phyloP scores from a whole-genome alignment of 257 asterid genomes.

The Buddleja alternifolia region DNA sequence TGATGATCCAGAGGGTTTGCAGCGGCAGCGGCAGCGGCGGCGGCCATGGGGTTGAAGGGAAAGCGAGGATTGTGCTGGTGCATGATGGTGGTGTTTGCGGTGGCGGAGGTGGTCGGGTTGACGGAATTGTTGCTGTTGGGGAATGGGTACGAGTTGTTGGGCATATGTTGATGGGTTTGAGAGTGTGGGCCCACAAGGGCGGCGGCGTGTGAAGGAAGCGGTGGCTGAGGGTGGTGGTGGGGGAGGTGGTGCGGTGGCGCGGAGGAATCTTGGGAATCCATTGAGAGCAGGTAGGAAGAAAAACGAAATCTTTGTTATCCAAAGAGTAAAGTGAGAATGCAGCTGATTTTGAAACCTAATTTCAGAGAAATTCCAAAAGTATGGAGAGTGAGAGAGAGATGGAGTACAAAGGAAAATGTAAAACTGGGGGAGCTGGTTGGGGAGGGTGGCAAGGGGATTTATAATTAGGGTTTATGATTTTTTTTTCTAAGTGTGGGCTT shows the following conservation, averaged over 20 bases:
- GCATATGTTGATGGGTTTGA: conserved; percentile 39
- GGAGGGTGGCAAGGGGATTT: conserved; percentile 25
- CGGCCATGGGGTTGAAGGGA: conserved; percentile 55
- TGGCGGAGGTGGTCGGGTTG: conserved; percentile 36
- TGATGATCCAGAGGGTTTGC: conserved; percentile 46
- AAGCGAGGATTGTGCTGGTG: conserved; percentile 61
- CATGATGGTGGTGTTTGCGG: conserved; percentile 30
- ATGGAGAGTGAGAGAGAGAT: too few relatives aligned
- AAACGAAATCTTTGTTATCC: not conserved
- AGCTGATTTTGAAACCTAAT: conserved; percentile 3
- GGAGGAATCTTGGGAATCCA: conserved; percentile 57
- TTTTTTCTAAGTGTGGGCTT: not conserved
- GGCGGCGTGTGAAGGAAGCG: conserved; percentile 36
- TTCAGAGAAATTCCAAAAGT: not conserved
- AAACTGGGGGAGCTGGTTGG: not conserved
- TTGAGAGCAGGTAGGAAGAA: conserved; percentile 11
- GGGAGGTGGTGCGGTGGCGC: conserved; percentile 34
- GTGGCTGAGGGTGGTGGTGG: conserved; percentile 47
- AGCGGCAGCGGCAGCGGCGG: conserved; percentile 22
- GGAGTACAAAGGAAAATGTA: not conserved
- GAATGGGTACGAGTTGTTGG: conserved; percentile 47
- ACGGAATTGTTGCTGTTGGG: conserved; percentile 43
- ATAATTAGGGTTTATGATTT: conserved; percentile 31
- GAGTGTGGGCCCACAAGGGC: conserved; percentile 38
- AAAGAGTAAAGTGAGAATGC: not conserved